These are phyloP conservation scores for Isabelozyma heimii DNA, from an alignment of 805 yeast species.

Conservation along the genomic window DNA sequence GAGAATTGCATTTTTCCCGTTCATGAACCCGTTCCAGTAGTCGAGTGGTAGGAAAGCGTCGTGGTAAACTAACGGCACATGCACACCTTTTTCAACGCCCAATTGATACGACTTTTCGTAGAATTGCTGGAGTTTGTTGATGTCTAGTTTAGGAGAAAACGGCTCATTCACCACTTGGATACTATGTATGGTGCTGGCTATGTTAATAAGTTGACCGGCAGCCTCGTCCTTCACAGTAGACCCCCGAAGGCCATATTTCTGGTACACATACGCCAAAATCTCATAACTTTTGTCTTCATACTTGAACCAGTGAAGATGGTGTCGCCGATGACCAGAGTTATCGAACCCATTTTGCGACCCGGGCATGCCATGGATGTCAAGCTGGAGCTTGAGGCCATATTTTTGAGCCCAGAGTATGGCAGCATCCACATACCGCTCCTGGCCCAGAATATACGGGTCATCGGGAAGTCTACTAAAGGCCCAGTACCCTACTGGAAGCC, in stretches of 20 bases:
- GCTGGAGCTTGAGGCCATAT: conserved; percentile 62
- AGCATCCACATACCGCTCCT: conserved; percentile 59
- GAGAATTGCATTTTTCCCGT: conserved; percentile 10
- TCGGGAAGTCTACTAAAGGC: conserved; percentile 50
- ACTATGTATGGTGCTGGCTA: conserved; percentile 25
- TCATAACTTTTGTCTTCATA: background rate
- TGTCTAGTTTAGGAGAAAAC: conserved; percentile 17
- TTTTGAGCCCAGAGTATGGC: conserved; percentile 69
- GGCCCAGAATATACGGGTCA: conserved; percentile 71
- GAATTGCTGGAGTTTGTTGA: conserved; percentile 17
- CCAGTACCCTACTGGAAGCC: conserved; percentile 84
- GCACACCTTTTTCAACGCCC: conserved; percentile 4
- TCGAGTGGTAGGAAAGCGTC: conserved; percentile 16
- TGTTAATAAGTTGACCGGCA: background rate
- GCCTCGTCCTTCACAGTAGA: background rate
- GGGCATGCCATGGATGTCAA: conserved; percentile 80
- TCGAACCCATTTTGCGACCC: conserved; percentile 90
- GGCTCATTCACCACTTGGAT: conserved; percentile 31
- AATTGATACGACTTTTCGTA: conserved; percentile 15
- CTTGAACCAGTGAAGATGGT: conserved; percentile 11
- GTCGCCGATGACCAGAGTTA: conserved; percentile 64
- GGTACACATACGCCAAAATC: background rate
- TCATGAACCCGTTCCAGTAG: conserved; percentile 14
- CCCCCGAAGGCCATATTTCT: background rate
- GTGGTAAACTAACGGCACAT: conserved; percentile 8